Evolutionary conservation across 768 basidiomycete genomes (phyloP), one percentile per base, ranked within the genome.

Genomic region (Kwoniella botswanensis): DNA sequence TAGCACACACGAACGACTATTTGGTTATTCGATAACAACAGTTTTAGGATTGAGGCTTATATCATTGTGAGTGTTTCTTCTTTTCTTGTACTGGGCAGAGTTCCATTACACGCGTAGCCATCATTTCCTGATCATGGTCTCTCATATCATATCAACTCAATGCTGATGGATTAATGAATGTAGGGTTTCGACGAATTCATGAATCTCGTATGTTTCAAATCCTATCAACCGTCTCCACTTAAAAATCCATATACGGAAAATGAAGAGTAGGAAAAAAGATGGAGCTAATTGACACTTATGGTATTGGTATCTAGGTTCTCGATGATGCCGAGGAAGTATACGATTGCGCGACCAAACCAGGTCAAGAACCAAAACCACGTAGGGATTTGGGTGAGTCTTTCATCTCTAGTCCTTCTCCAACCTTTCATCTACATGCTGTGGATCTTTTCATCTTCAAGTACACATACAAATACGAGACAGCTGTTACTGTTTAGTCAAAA

Each of bases 151-250:
- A 64, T n/a, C 50, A n/a, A 46, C 9, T 53, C 18, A 26, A 55
- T 13, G 52, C 42, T 43, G 18, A 42, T 46, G 41, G 3, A 35
- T 43, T 50, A 54, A 59, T 63, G 53, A 58, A 15, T 65, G 17
- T 64, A 98, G 96, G 95, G 96, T 52, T 99, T 99, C 78, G 96
- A 99, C 82, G 96, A 99, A 84, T 99, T 98, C 85, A 99, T 99
- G 96, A 99, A 99, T 82, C 85, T 99, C 41, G 93, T 60, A 67
- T 29, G 65, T 63, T 43, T 35, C 50, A 52, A 17, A 52, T 52
- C 21, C 21, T 52, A 52, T 52, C 35, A 35, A 35, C 7, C 35
- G 35, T 9, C 35, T 35, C 35, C 35, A 9, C 35, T 35, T 35
- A 35, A 35, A 46, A 13, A 18, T 50, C 46, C 46, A 50, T 18